Percentiles rank a stretch among this genome's conserved stretches.
Evolutionary conservation across 2,329 filamentous ascomycete genomes (phyloP).

Genomic region (Scleromitrula shiraiana): DNA sequence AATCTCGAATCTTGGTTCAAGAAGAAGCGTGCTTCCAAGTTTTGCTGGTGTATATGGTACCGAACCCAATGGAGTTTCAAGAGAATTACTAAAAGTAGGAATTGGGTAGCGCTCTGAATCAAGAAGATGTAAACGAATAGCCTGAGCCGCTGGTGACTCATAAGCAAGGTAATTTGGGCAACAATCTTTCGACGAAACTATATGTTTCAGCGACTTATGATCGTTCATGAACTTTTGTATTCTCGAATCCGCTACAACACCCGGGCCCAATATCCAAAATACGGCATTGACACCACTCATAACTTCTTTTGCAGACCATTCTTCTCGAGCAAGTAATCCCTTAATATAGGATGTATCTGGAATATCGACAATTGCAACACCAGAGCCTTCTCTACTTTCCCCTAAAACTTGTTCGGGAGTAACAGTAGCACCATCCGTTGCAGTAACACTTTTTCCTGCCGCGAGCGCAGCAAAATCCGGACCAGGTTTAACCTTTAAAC

Average conservation of each 20-base stretch:
- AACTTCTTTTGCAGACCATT: conserved; percentile 59
- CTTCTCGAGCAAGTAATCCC: conserved; percentile 58
- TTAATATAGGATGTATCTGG: conserved; percentile 64
- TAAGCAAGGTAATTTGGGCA: conserved; percentile 70
- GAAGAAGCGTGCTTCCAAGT: conserved; percentile 18
- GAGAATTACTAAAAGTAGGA: conserved; percentile 52
- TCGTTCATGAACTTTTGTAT: conserved; percentile 63
- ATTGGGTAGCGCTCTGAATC: conserved; percentile 67
- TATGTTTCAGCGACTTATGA: conserved; percentile 56
- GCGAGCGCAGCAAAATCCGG: conserved; percentile 53
- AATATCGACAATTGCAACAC: conserved; percentile 74
- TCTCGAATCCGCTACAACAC: conserved; percentile 52
- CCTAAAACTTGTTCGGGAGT: conserved; percentile 84
- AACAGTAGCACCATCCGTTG: conserved; percentile 57
- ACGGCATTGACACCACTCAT: conserved; percentile 61
- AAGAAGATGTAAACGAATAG: conserved; percentile 61
- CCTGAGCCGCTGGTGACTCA: conserved; percentile 56
- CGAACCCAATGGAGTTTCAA: not conserved
- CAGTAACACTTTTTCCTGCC: conserved; percentile 53
- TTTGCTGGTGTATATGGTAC: conserved; percentile 19
- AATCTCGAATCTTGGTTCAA: conserved; percentile 25
- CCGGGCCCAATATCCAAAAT: conserved; percentile 74
- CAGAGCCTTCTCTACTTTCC: conserved; percentile 56
- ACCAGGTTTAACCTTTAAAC: conserved; percentile 55
- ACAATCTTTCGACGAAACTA: conserved; percentile 66